These are phyloP conservation scores for Dioscorea alata DNA, from an alignment of 106 monocot genomes.

Conservation along the genomic window DNA sequence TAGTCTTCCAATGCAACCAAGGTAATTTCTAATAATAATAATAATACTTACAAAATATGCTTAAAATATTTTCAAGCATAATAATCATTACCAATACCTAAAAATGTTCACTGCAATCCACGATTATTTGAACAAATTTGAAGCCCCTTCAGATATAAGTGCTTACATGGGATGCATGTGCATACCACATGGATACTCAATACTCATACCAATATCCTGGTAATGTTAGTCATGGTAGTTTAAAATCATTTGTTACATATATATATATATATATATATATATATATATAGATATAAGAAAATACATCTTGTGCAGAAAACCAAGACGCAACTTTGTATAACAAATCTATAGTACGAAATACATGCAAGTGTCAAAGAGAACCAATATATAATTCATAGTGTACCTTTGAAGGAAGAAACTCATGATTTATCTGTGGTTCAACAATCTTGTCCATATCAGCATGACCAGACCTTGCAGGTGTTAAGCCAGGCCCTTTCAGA, in stretches of 20 bases:
- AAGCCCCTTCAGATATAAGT: no score
- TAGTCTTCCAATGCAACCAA: neutral
- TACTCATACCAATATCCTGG: no score
- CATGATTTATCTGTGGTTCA: conserved; percentile 32
- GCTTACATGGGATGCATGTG: no score
- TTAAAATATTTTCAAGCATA: neutral
- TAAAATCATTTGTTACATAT: neutral
- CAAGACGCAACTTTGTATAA: neutral
- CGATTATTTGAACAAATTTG: no score
- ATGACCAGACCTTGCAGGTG: conserved; percentile 35
- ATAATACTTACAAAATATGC: neutral
- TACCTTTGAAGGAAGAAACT: conserved; percentile 58
- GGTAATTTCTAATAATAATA: neutral
- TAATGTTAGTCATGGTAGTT: no score
- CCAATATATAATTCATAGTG: neutral
- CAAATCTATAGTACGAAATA: neutral
- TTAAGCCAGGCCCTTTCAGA: conserved; percentile 17
- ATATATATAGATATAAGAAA: neutral
- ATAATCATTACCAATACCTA: no score
- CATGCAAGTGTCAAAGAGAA: neutral
- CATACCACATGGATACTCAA: no score
- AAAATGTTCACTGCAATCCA: no score
- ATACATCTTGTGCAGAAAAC: neutral
- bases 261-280: neutral
- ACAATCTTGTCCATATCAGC: conserved; percentile 15